Evolutionary conservation across 2,329 filamentous ascomycete genomes (phyloP).

Genomic region (Colletotrichum tropicale): DNA sequence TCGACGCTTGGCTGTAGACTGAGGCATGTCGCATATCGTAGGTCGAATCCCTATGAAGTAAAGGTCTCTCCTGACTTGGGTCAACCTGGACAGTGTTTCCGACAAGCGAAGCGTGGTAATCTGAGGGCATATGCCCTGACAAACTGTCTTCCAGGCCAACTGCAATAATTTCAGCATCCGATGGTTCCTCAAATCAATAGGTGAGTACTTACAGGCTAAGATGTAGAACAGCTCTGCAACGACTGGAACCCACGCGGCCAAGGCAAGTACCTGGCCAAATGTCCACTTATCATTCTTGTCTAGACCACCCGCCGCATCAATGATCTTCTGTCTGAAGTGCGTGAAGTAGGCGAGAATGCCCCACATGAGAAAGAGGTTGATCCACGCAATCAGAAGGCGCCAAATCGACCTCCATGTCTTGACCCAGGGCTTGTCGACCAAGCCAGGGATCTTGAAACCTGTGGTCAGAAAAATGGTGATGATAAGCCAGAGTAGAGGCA

Average conservation of each 20-base stretch:
- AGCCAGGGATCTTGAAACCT: background rate
- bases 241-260: constrained; percentile 33
- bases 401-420: background rate
- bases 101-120: constrained; percentile 2
- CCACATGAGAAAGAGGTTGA: constrained; percentile 29
- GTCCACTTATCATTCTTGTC: constrained; percentile 30
- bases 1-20: background rate
- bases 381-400: constrained; percentile 10
- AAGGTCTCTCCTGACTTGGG: background rate
- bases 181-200: background rate
- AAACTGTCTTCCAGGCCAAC: constrained; percentile 16
- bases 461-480: constrained; percentile 4
- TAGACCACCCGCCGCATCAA: constrained; percentile 10
- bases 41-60: background rate
- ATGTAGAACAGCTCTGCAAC: constrained; percentile 28
- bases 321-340: constrained; percentile 23
- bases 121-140: constrained; percentile 14
- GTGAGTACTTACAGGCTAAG: constrained; percentile 27
- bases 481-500: constrained; percentile 5
- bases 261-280: constrained; percentile 33
- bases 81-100: background rate
- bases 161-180: background rate
- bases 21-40: background rate
- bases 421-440: constrained; percentile 7
- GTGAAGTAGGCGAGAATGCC: constrained; percentile 29